Base-by-base conservation (phyloP, 2,329 filamentous ascomycete genomes). In the Aspergillus neoniger region DNA sequence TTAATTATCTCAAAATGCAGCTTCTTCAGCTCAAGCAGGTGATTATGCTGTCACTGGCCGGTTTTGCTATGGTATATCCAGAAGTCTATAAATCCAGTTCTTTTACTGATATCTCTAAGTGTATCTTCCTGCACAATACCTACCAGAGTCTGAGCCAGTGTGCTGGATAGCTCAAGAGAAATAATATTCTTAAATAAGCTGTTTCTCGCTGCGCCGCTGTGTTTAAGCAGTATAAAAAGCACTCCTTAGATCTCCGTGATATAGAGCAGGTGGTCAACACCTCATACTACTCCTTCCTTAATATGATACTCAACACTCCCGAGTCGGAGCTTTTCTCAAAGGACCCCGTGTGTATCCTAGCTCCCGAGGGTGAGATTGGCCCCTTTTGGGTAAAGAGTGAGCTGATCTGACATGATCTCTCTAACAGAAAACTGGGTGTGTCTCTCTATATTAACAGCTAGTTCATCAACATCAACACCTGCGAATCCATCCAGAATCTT, bases 301-400 rank as follows among this genome's bases (percentile, higher is more conserved):
- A 50, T 0, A 25, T 50, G 48, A 50, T 25, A 1, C 48, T 6
- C 15, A 50, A 50, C n/a, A 50, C 48, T 4, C 19, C 48, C 6
- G 48, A 50, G 23, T 50, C 7, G 3, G 48, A 50, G 48, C 48
- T 50, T n/a, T 50, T 50, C 14, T 17, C 48, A 7, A 50, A 50
- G 15, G 48, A 50, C 48, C 48, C 48, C 9, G 48, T 32, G 7
- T 85, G 82, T 61, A 69, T 83, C 19, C 73, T 85, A 28, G 79
- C 76, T 30, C 82, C 82, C 0, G 82, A 84, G 67, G 79, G 79
- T 17, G 82, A 78, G 7, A 74, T 56, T 10, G 66, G 68, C 4
- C 82, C 83, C 5, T 85, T 81, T 72, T 85, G 69, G 57, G 72
- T 79, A 14, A 64, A 66, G 15, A 74, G 75, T 9, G 76, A 78